These are phyloP conservation scores for Ormosia emarginata DNA, from an alignment of 306 rosid genomes.

Conservation along the genomic window DNA sequence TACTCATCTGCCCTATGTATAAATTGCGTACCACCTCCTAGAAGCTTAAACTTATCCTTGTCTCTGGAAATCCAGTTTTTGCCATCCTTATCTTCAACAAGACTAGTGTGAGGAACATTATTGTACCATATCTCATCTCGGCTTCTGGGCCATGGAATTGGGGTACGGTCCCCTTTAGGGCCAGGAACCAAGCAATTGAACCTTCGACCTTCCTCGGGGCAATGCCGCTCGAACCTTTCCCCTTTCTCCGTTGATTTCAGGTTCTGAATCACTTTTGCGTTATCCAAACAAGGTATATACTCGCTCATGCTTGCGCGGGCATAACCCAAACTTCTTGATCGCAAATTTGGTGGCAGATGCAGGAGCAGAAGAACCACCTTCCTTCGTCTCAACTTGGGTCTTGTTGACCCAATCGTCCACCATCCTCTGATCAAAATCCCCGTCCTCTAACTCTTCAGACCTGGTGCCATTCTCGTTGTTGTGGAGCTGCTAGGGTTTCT, in stretches of 20 bases:
- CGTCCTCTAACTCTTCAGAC: constrained; percentile 76
- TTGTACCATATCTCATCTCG: constrained; percentile 89
- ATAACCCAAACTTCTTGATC: constrained; percentile 53
- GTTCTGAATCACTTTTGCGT: constrained; percentile 52
- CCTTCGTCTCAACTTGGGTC: constrained; percentile 25
- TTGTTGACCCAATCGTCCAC: constrained; percentile 76
- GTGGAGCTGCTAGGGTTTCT: no score
- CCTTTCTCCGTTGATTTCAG: constrained; percentile 66
- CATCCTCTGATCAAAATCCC: constrained; percentile 59
- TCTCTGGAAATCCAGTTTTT: constrained; percentile 79
- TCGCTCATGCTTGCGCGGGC: constrained; percentile 61
- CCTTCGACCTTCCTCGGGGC: constrained; percentile 47
- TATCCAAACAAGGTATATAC: constrained; percentile 92
- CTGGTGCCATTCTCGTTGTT: constrained; percentile 72
- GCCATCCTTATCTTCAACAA: constrained; percentile 92
- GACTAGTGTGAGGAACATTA: constrained; percentile 91
- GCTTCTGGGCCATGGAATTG: constrained; percentile 93
- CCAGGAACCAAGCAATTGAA: constrained; percentile 89
- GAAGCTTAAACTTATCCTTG: constrained; percentile 76
- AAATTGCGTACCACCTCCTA: constrained; percentile 97
- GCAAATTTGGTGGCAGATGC: constrained; percentile 15
- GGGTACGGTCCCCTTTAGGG: constrained; percentile 63
- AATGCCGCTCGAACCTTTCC: constrained; percentile 76
- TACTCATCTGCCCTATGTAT: constrained; percentile 94
- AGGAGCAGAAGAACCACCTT: not conserved